Conservation (phyloP, 495 filamentous ascomycete genomes). For the Penicillium fimorum region DNA sequence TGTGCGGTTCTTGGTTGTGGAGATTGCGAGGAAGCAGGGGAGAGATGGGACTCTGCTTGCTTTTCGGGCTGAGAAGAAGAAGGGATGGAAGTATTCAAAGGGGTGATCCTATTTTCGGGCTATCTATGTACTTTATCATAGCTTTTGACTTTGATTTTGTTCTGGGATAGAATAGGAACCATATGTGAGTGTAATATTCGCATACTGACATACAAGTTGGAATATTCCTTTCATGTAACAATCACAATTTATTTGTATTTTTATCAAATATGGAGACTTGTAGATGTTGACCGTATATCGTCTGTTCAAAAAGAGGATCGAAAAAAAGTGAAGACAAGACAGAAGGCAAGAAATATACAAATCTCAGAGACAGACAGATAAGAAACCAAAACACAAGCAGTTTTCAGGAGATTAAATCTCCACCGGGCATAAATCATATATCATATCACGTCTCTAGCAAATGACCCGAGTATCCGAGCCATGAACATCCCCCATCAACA, state of each 20-base stretch:
- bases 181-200: not conserved
- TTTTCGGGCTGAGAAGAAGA: conserved; percentile 76
- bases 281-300: not conserved
- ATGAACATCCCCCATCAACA: conserved; percentile 57
- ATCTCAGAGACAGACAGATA: not conserved
- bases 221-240: not conserved
- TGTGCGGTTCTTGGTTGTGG: conserved; percentile 79
- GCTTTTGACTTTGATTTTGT: not conserved
- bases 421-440: conserved; percentile 11
- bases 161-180: not conserved
- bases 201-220: not conserved
- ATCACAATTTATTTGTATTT: not conserved
- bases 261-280: not conserved
- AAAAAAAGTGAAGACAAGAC: conserved; percentile 2
- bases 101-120: conserved; percentile 18
- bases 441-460: conserved; percentile 12
- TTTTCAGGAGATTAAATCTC: conserved; percentile 19
- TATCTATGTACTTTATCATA: conserved; percentile 2
- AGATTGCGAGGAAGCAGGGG: conserved; percentile 76
- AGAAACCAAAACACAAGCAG: conserved; percentile 5
- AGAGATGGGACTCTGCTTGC: conserved; percentile 60
- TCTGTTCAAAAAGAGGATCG: conserved; percentile 3
- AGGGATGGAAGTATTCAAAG: conserved; percentile 43
- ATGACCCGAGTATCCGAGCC: conserved; percentile 29
- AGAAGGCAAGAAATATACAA: conserved; percentile 10